Conservation (phyloP, 208 protist species). For the Tritrichomonas foetus region DNA sequence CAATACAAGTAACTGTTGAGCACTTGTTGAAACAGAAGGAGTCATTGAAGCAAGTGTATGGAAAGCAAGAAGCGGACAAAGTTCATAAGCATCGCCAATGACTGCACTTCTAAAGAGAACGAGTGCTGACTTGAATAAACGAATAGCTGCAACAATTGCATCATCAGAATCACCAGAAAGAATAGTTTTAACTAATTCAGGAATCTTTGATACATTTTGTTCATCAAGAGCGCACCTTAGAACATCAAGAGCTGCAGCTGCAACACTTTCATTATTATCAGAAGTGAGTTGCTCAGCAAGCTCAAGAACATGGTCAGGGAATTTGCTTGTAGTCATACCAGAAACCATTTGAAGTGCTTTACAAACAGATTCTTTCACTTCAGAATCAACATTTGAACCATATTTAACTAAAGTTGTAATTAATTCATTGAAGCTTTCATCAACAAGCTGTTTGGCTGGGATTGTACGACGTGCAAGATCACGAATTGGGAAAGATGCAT, state of each 20-base stretch:
- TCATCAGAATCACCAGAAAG: conserved; percentile 2
- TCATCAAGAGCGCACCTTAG: neutral
- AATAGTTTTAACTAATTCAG: neutral
- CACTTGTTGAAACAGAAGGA: neutral
- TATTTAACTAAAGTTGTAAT: neutral
- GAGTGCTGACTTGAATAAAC: neutral
- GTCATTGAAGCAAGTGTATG: neutral
- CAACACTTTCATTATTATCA: neutral
- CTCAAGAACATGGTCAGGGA: neutral
- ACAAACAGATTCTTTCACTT: neutral
- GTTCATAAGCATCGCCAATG: neutral
- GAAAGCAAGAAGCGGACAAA: neutral
- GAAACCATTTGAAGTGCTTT: neutral
- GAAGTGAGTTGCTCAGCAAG: neutral
- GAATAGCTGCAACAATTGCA: neutral
- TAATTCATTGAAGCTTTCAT: neutral
- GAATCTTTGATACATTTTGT: neutral
- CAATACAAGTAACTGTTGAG: neutral
- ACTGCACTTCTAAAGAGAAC: neutral
- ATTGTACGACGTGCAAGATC: neutral
- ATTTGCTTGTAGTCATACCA: neutral
- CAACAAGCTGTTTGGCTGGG: neutral
- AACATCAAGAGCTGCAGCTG: neutral
- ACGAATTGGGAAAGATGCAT: conserved; percentile 33
- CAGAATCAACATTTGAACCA: neutral